A percentile compares a stretch with the other conserved stretches of the same genome.
Conservation (phyloP, 495 filamentous ascomycete species). For the Daldinia vernicosa region DNA sequence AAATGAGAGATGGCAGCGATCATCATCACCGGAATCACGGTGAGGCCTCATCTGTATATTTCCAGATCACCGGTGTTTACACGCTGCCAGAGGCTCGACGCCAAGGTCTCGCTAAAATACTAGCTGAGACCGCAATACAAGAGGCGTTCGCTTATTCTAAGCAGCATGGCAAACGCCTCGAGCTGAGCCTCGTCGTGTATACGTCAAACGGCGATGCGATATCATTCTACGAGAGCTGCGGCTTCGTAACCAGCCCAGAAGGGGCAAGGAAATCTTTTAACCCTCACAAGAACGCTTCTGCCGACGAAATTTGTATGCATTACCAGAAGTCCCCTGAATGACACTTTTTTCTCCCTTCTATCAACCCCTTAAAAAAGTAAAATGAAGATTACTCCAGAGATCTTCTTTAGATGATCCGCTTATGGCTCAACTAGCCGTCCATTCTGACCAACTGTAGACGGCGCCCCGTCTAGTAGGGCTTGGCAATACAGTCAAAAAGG, state of each 20-base stretch:
- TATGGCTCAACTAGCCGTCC: constrained; percentile 16
- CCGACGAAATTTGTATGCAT: constrained; percentile 36
- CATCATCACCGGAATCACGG: constrained; percentile 19
- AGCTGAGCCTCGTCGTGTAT: constrained; percentile 52
- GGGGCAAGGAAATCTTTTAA: constrained; percentile 37
- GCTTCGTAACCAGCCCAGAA: constrained; percentile 52
- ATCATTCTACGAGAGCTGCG: constrained; percentile 56
- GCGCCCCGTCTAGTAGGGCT: constrained; percentile 16
- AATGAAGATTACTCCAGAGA: constrained; percentile 43
- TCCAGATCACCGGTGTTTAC: constrained; percentile 58
- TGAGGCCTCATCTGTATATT: constrained; percentile 29
- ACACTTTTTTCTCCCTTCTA: constrained; percentile 3
- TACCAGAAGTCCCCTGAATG: constrained; percentile 14
- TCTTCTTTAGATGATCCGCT: constrained; percentile 27
- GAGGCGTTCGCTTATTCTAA: constrained; percentile 44
- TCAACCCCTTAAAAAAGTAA: constrained; percentile 16
- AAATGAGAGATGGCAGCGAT: constrained; percentile 28
- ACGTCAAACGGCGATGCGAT: constrained; percentile 51
- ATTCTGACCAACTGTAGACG: constrained; percentile 33
- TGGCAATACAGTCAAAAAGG: constrained; percentile 38
- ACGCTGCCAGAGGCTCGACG: constrained; percentile 54
- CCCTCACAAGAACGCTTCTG: constrained; percentile 24
- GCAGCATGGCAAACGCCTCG: constrained; percentile 29
- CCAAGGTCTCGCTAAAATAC: constrained; percentile 52
- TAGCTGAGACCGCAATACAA: constrained; percentile 51